Conservation (phyloP, 129 eudicot genomes). For the Oenanthe sinensis region DNA sequence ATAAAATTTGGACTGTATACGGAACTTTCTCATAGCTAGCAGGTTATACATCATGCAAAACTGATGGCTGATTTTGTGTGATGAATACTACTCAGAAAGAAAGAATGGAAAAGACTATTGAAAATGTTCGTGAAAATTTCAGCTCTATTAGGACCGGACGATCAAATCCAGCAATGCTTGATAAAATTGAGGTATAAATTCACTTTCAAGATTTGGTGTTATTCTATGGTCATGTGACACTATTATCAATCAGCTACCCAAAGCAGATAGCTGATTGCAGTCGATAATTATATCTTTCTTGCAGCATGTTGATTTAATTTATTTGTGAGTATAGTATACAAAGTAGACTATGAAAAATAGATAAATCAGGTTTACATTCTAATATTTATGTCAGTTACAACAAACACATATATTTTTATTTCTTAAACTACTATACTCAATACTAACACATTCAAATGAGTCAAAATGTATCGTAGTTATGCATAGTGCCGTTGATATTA, state of each 20-base stretch:
- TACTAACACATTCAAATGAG: neutral
- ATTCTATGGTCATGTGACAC: neutral
- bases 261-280: neutral
- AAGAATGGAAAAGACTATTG: slow-evolving; percentile 93
- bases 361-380: neutral
- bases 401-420: too few species aligned
- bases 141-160: slow-evolving; percentile 79
- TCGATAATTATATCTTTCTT: neutral
- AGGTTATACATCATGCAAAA: neutral
- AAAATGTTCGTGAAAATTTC: slow-evolving; percentile 56
- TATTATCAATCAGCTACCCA: neutral
- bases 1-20: neutral
- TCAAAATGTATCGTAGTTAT: neutral
- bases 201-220: neutral
- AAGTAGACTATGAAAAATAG: neutral
- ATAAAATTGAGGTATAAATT: slow-evolving; percentile 60
- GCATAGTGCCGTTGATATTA: neutral
- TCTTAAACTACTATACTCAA: neutral
- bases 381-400: neutral
- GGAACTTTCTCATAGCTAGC: neutral
- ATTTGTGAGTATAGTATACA: neutral
- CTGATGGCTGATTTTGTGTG: neutral
- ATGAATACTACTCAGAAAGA: slow-evolving; percentile 42
- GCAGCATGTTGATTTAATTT: neutral
- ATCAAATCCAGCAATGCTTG: slow-evolving; percentile 91